A percentile compares a stretch with the other conserved stretches of the same genome.
These are phyloP conservation scores for Rosa rugosa DNA, from an alignment of 306 rosid genomes.

Conservation along the genomic window DNA sequence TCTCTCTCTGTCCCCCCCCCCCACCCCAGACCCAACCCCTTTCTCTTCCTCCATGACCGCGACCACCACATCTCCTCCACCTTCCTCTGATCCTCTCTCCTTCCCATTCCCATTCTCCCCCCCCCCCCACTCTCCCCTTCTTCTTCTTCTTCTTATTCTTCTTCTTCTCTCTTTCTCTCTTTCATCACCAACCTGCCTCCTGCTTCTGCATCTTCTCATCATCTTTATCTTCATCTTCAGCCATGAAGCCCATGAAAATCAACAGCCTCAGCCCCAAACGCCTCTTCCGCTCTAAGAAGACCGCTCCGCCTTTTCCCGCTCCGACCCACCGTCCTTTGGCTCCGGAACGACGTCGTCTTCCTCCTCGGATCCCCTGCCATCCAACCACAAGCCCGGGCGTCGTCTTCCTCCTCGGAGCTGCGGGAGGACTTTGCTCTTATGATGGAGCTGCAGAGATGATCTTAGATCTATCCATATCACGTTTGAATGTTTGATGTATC, in stretches of 20 bases:
- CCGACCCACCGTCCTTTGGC: constrained; percentile 57
- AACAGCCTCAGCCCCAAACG: constrained; percentile 54
- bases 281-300: constrained; percentile 54
- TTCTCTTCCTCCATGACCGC: no score
- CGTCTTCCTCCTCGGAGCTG: constrained; percentile 46
- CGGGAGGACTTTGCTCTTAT: constrained; percentile 73
- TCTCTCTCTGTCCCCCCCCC: no score
- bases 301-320: constrained; percentile 39
- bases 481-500: no score
- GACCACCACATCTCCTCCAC: no score
- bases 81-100: no score
- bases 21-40: no score
- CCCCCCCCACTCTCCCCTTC: constrained; percentile 15
- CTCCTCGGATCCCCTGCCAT: neutral
- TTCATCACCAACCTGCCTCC: no score
- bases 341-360: constrained; percentile 31
- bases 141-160: neutral
- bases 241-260: constrained; percentile 60
- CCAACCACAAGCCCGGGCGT: constrained; percentile 14
- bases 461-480: neutral
- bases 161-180: neutral
- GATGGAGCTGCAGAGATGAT: constrained; percentile 71
- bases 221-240: neutral
- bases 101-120: no score
- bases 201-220: neutral